These are phyloP conservation scores for Amphirosellinia nigrospora DNA, from an alignment of 495 filamentous ascomycete species.

Conservation along the genomic window DNA sequence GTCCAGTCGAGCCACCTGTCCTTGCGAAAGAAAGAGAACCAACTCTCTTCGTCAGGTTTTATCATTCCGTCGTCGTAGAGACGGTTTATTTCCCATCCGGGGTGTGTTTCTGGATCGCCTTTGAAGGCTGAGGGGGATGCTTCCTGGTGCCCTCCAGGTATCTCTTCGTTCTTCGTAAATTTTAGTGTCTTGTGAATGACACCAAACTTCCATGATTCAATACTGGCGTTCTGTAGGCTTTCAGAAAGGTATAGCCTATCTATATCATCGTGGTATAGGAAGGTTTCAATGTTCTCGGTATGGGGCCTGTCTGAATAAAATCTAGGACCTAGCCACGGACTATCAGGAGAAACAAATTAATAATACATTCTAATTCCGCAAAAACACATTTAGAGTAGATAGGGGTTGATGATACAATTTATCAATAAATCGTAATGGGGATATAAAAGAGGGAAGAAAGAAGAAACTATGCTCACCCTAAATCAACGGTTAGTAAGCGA, in stretches of 20 bases:
- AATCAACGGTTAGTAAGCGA: neutral
- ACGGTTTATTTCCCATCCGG: neutral
- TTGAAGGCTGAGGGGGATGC: neutral
- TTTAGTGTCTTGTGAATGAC: neutral
- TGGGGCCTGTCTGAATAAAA: conserved; percentile 4
- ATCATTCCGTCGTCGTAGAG: neutral
- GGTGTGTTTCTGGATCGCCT: neutral
- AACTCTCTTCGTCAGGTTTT: neutral
- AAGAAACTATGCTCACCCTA: conserved; percentile 1
- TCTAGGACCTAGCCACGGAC: conserved; percentile 9
- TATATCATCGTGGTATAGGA: neutral
- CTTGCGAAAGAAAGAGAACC: neutral
- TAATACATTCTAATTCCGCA: neutral
- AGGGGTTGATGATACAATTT: neutral
- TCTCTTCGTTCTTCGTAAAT: neutral
- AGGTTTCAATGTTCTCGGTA: neutral
- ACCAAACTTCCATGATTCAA: conserved; percentile 3
- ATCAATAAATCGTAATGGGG: neutral
- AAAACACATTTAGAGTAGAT: neutral
- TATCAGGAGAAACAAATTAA: neutral
- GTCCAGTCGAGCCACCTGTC: conserved; percentile 11
- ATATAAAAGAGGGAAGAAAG: neutral
- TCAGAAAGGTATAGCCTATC: neutral
- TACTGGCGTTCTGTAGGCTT: fast-evolving
- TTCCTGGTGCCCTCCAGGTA: conserved; percentile 9